Conservation (phyloP, 768 basidiomycete species). For the Tephrocybe sp. region DNA sequence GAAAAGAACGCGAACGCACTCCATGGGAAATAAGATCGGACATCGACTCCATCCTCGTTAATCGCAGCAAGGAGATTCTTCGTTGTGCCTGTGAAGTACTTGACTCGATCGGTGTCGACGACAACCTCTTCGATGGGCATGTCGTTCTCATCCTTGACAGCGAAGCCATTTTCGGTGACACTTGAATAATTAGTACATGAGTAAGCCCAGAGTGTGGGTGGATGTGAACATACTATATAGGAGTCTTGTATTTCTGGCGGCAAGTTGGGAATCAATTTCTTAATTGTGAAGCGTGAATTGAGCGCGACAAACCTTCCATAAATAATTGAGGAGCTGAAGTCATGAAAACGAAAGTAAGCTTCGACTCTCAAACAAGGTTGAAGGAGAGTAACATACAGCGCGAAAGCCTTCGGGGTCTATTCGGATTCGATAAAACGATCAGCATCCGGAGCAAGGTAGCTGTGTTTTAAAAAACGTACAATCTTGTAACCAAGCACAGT, state of each 20-base stretch:
- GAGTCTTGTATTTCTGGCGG: slow-evolving; percentile 41
- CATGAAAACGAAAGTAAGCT: not conserved
- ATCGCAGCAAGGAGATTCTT: slow-evolving; percentile 56
- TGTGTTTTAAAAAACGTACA: slow-evolving; percentile 42
- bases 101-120: slow-evolving; percentile 60
- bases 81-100: slow-evolving; percentile 65
- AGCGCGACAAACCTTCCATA: slow-evolving; percentile 52
- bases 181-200: slow-evolving; percentile 27
- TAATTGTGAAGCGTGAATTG: not conserved
- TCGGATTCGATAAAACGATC: not conserved
- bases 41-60: slow-evolving; percentile 60
- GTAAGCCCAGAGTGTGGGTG: not conserved
- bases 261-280: slow-evolving; percentile 5
- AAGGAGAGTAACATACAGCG: slow-evolving; percentile 31
- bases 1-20: slow-evolving; percentile 36
- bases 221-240: slow-evolving; percentile 32
- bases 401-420: slow-evolving; percentile 71
- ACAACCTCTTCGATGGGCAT: slow-evolving; percentile 54
- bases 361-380: not conserved
- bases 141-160: slow-evolving; percentile 61
- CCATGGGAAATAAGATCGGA: slow-evolving; percentile 68
- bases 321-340: slow-evolving; percentile 59
- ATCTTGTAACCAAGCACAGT: slow-evolving; percentile 67
- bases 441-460: not conserved
- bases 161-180: slow-evolving; percentile 77